phyloP scores from a whole-genome alignment of 768 basidiomycete genomes.

The Porpolomopsis calyptriformis region DNA sequence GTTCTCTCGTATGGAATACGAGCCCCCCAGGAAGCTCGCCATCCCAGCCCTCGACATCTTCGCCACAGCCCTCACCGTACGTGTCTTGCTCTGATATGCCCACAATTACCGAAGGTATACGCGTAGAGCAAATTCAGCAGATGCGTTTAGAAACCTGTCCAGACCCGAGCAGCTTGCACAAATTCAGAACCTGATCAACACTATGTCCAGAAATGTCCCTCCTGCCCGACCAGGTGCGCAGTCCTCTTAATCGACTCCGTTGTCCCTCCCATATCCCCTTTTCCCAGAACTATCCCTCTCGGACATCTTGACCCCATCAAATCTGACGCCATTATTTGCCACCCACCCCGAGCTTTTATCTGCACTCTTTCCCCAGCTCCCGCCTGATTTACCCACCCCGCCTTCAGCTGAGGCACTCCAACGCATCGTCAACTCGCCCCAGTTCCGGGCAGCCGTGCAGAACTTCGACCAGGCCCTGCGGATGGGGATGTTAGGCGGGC shows the following conservation, averaged over 20 bases:
- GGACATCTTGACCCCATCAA: slow-evolving; percentile 66
- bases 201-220: slow-evolving; percentile 28
- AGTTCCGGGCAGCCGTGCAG: slow-evolving; percentile 69
- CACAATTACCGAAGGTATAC: not conserved
- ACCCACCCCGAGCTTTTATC: slow-evolving; percentile 59
- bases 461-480: slow-evolving; percentile 78
- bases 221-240: slow-evolving; percentile 26
- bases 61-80: slow-evolving; percentile 29
- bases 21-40: slow-evolving; percentile 22
- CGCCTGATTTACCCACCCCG: slow-evolving; percentile 60
- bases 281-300: slow-evolving; percentile 51
- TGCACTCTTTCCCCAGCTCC: slow-evolving; percentile 71
- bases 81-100: slow-evolving; percentile 10
- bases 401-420: slow-evolving; percentile 62
- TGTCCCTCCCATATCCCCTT: not conserved
- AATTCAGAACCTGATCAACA: slow-evolving; percentile 43
- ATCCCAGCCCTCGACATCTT: slow-evolving; percentile 38
- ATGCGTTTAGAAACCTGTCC: slow-evolving; percentile 15
- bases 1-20: slow-evolving; percentile 46
- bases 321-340: slow-evolving; percentile 61
- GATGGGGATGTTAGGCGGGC: slow-evolving; percentile 64
- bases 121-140: not conserved
- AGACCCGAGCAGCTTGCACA: slow-evolving; percentile 62
- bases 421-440: slow-evolving; percentile 70
- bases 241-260: not conserved